Evolutionary conservation across 1,139 yeast genomes (phyloP), one percentile per base, ranked within the genome.

Genomic region (Protomyces arabidopsidicola): DNA sequence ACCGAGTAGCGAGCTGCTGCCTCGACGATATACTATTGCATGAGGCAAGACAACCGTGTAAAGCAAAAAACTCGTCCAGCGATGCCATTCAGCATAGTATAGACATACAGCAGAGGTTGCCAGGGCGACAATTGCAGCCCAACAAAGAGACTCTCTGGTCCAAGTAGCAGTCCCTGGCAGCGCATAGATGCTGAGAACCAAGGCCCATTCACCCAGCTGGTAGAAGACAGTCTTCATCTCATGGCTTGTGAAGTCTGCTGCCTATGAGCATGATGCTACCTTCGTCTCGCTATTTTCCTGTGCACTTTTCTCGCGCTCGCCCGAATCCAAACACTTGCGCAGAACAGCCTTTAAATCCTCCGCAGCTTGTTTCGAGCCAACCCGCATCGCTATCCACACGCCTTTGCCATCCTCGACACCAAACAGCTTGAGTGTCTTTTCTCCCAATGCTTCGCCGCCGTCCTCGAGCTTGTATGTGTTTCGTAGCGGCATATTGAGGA

Each of bases 401-500:
- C 62, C 56, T 14, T n/a, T 8, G 9, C 62, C 62, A 18, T 52
- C 56, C 45, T 58, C 62, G 53, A 58, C 35, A 6, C 56, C 62
- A 34, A 58, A 52, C 1, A 58, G 24, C 18, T 55, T 38, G 52
- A 58, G 39, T 6, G 62, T 58, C 45, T 58, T 58, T 10, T 58
- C 62, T 3, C 62, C 62, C 51, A 58, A 39, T 10, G 62, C 53
- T 14, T 58, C 62, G 34, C 62, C 62, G 9, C 62, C 62, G 31
- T 52, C 48, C 45, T 58, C 62, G 35, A 58, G 39, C 22, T 58
- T 58, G 45, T 58, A 58, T 6, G 12, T 8, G 16, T 39, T 16
- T 18, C 50, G 55, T 1, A 95, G 77, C 22, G 90, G 87, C 61
- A 85, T 77, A 74, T 95, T 95, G 69, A 95, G 78, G 38, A 93